phyloP scores from a whole-genome alignment of 1,284 basidiomycete species.

The Rhodotorula sp. region DNA sequence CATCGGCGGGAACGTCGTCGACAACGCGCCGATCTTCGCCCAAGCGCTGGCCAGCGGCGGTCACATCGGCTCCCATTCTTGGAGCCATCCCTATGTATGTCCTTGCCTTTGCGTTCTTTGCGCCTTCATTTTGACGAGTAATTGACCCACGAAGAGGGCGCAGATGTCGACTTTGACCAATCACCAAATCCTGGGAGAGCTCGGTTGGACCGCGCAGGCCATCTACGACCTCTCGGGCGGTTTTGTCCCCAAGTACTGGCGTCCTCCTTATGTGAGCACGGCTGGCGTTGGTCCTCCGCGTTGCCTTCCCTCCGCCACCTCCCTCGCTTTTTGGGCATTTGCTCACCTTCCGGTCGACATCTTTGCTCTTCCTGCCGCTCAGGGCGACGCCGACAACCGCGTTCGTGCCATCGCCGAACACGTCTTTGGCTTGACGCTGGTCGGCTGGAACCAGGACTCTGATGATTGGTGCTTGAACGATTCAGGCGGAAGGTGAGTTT shows the following conservation, averaged over 20 bases:
- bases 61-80: slow-evolving; percentile 53
- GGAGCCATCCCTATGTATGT: slow-evolving; percentile 43
- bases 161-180: slow-evolving; percentile 77
- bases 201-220: slow-evolving; percentile 79
- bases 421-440: slow-evolving; percentile 32
- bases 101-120: neutral
- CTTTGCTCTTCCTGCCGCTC: slow-evolving; percentile 60
- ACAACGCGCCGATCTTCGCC: slow-evolving; percentile 54
- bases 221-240: slow-evolving; percentile 60
- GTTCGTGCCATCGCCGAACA: slow-evolving; percentile 33
- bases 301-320: slow-evolving; percentile 53
- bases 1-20: slow-evolving; percentile 71
- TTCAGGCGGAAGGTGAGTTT: neutral
- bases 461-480: slow-evolving; percentile 52
- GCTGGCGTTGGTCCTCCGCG: slow-evolving; percentile 63
- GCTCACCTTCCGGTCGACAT: no score
- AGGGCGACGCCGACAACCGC: slow-evolving; percentile 67
- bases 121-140: neutral
- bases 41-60: slow-evolving; percentile 26
- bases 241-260: slow-evolving; percentile 18
- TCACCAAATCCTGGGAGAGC: slow-evolving; percentile 67
- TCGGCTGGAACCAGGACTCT: slow-evolving; percentile 55
- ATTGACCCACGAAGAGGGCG: slow-evolving; percentile 40
- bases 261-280: slow-evolving; percentile 45
- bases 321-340: no score